Base-by-base conservation (phyloP, 148 eudicot genomes). In the Bassia scoparia region DNA sequence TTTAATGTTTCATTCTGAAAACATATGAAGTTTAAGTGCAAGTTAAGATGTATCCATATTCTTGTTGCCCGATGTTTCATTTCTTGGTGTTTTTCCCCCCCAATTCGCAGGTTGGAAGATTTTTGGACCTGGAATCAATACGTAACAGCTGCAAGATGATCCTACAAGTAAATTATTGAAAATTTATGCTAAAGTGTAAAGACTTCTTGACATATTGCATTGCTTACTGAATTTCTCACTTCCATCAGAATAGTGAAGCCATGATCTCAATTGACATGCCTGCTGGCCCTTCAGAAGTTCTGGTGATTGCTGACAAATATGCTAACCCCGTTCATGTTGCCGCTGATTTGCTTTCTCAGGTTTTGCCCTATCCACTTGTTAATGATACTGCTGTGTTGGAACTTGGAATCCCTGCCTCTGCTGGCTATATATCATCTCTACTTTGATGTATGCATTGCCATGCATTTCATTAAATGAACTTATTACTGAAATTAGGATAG, bases 241-340 rank as follows among this genome's bases (percentile, higher is more conserved):
- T 60, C 48, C 5, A 59, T 75, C 91, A 96, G 99, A 96, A 92
- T 77, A 96, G 97, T 70, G 97, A 96, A 77, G 99, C 99, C 55
- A 89, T 96, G 99, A 87, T 96, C 77, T 92, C 97, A 35, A 96
- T 96, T 80, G 99, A 96, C 83, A 96, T 96, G 99, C 99, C 99
- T 68, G 97, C 99, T 61, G 96, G 99, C 70, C 99, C 99, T 37
- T 96, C 99, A 49, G 99, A 96, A 83, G 99, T 92, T 61, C 88
- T 96, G 62, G 97, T 96, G 71, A 96, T 96, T 82, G 97, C 97
- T 82, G 99, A 96, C 77, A 84, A 87, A 78, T 83, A 83, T 81
- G 87, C 99, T 79, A 96, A 84, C 78, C 97, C 94, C 61, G 92
- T 86, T n/a, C 97, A 92, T 79, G 76, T 96, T 74, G 99, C 99